A percentile compares a stretch with the other conserved stretches of the same genome.
Conservation (phyloP, 2,329 filamentous ascomycete species). For the Aspergillus calidoustus region DNA sequence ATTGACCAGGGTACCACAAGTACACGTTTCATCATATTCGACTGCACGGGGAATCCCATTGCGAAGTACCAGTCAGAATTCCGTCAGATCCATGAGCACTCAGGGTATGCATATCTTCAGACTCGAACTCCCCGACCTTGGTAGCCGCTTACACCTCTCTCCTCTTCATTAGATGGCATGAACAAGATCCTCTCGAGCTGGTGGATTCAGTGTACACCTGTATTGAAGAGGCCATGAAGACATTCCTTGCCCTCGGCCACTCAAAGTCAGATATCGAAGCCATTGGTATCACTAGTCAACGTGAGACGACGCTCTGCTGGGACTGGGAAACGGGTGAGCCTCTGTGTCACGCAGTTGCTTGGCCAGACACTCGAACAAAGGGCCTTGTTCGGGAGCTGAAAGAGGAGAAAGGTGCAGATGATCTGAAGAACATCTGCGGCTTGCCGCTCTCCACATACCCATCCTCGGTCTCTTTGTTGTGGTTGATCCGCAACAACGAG, state of each 20-base stretch:
- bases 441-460: slow-evolving; percentile 87
- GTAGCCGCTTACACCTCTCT: not conserved
- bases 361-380: slow-evolving; percentile 84
- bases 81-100: slow-evolving; percentile 79
- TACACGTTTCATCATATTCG: slow-evolving; percentile 88
- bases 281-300: slow-evolving; percentile 87
- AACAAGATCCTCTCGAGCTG: slow-evolving; percentile 81
- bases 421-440: slow-evolving; percentile 73
- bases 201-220: slow-evolving; percentile 76
- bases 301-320: slow-evolving; percentile 87
- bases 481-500: slow-evolving; percentile 75
- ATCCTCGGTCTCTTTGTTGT: slow-evolving; percentile 81
- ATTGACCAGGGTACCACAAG: slow-evolving; percentile 93
- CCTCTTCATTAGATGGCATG: slow-evolving; percentile 71
- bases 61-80: slow-evolving; percentile 88
- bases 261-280: slow-evolving; percentile 70
- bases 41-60: slow-evolving; percentile 75
- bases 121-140: not conserved
- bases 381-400: slow-evolving; percentile 78
- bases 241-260: slow-evolving; percentile 73
- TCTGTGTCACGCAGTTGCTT: slow-evolving; percentile 83
- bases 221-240: slow-evolving; percentile 74
- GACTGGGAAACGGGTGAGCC: slow-evolving; percentile 79
- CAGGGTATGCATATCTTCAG: slow-evolving; percentile 66
- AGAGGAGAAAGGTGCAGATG: slow-evolving; percentile 67